Evolutionary conservation across 106 monocot genomes (phyloP), one percentile per base, ranked within the genome.

Genomic region (Dioscorea alata): DNA sequence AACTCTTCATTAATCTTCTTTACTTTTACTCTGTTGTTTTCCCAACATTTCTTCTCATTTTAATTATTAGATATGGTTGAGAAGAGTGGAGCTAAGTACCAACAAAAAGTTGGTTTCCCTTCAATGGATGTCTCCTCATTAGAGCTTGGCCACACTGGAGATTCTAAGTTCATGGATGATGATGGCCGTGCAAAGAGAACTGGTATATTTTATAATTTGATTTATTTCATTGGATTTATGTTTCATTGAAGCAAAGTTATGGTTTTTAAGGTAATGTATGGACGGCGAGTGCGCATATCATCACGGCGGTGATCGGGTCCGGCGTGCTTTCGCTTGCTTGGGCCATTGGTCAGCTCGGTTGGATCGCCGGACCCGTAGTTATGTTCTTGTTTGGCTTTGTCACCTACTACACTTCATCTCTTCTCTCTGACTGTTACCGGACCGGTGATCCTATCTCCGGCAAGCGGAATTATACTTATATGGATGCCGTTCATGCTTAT

Each of bases 381-480:
- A 83, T 88, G 83, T 18, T 88, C 25, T 33, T 88, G 42, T 88
- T 88, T 56, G 50, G 82, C 16, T 78, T 83, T 34, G 83, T 88
- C 23, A 84, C 71, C 1, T 81, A 78, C 71, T 88, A 88, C 64
- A 88, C 87, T 25, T 90, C 90, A 0, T 28, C 79, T 12, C 84
- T 90, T 14, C 83, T 90, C 61, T 49, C 90, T 51, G 90, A 90
- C 64, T 90, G 90, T 64, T 90, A 90, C 64, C 68, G 90, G 53
- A 57, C 75, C 50, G 83, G 83, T 33, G 90, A 86, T 53, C 84
- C 78, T 17, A 13, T 63, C 69, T 65, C 78, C 68, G 90, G 90
- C 66, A 83, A 81, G 72, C 77, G 90, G 12, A 90, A 86, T 75
- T 86, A 90, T 69, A 86, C 83, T 42, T 90, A 90, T 73, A 84